phyloP scores from a whole-genome alignment of 345 rosid genomes.

The Eucalyptus rudis region DNA sequence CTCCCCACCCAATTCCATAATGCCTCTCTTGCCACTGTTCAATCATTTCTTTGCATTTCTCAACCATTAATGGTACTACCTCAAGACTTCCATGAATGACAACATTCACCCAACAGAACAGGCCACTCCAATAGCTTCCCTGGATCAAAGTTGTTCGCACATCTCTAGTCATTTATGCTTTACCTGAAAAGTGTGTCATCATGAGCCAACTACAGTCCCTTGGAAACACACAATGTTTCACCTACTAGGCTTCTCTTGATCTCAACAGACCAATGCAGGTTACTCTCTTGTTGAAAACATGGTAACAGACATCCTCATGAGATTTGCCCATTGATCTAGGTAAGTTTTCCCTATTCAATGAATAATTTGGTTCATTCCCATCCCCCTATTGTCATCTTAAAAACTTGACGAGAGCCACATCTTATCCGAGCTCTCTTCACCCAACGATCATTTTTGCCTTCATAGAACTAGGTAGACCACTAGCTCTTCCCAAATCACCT shows the following conservation, averaged over 20 bases:
- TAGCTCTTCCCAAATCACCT: neutral
- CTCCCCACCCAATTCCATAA: neutral
- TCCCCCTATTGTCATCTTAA: neutral
- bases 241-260: neutral
- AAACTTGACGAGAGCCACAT: neutral
- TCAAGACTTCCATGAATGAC: neutral
- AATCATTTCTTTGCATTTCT: neutral
- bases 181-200: neutral
- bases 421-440: neutral
- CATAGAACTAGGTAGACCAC: neutral
- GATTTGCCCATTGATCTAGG: neutral
- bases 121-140: neutral
- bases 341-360: neutral
- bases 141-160: rapidly evolving
- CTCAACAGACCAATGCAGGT: neutral
- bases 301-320: neutral
- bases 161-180: neutral
- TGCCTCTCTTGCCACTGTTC: neutral
- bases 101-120: neutral
- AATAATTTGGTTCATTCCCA: neutral
- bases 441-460: rapidly evolving
- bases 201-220: neutral
- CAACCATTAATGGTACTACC: neutral
- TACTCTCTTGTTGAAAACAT: neutral
- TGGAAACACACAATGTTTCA: neutral